Percentiles rank a stretch among this genome's conserved stretches.
phyloP scores from a whole-genome alignment of 2,329 filamentous ascomycete species.

The Fusarium piperis region DNA sequence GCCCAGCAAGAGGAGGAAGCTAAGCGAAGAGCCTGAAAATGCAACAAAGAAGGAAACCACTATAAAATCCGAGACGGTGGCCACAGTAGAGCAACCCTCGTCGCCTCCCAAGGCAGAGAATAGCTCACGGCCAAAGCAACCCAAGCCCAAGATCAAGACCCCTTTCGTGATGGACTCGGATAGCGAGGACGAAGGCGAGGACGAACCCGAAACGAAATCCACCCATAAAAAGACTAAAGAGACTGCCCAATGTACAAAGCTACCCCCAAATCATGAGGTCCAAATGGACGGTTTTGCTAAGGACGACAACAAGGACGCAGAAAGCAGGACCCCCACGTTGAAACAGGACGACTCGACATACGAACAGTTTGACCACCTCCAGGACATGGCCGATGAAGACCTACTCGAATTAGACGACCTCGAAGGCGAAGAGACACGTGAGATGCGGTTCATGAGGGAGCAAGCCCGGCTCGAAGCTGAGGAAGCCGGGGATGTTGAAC shows the following conservation, averaged over 20 bases:
- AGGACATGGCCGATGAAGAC: constrained; percentile 58
- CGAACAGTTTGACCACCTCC: constrained; percentile 50
- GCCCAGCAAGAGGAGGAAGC: constrained; percentile 44
- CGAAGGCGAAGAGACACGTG: constrained; percentile 72
- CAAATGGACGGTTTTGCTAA: constrained; percentile 37
- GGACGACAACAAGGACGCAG: constrained; percentile 26
- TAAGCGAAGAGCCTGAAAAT: constrained; percentile 36
- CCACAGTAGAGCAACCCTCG: constrained; percentile 33
- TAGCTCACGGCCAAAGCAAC: constrained; percentile 21
- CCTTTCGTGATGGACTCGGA: constrained; percentile 80
- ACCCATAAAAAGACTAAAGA: constrained; percentile 7
- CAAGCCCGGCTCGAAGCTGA: constrained; percentile 74
- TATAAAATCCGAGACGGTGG: constrained; percentile 12
- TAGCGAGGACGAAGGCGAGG: constrained; percentile 53
- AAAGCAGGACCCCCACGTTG: constrained; percentile 26
- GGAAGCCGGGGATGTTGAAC: constrained; percentile 56
- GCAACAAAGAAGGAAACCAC: background rate
- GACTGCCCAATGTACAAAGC: constrained; percentile 35
- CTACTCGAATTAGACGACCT: constrained; percentile 63
- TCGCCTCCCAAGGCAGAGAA: constrained; percentile 47
- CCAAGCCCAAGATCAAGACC: constrained; percentile 41
- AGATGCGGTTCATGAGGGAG: constrained; percentile 78
- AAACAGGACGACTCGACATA: constrained; percentile 46
- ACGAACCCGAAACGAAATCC: background rate
- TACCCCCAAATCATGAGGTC: constrained; percentile 31